Base-by-base conservation (phyloP, 495 filamentous ascomycete species). In the Friedmanniomyces simplex region DNA sequence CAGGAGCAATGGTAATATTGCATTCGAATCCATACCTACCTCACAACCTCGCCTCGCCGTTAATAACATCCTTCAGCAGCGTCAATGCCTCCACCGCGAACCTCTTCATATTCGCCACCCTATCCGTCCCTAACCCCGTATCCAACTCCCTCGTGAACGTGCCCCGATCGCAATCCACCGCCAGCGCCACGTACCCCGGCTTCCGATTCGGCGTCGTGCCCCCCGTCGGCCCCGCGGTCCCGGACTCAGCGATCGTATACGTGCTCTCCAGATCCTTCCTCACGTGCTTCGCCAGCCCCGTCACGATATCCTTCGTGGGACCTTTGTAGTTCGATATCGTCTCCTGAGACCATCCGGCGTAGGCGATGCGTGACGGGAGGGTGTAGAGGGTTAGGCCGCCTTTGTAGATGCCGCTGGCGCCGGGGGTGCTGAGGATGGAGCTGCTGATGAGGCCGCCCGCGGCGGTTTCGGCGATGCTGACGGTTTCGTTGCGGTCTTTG, bases 331-430 rank as follows among this genome's bases (percentile, higher is more conserved):
- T 58, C 37, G 74, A 66, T 7, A 77, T 66, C 52, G 69, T 63
- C n/a, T 72, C 74, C 50, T 73, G 61, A 4, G 80, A 82, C 82
- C 80, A 84, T 34, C 79, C 80, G 0, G 79, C 79, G 65, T 75
- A 84, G 24, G 75, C 74, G 24, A 82, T 68, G 60, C 81, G 77
- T 8, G 79, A 81, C 59, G 76, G 74, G 10, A 83, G 73, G 16
- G 81, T 84, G 71, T 84, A 83, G 37, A 84, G 71, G 0, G 80
- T 83, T 46, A 83, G 64, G 22, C 81, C 80, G 39, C 81, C 80
- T 64, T 76, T 77, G 69, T 81, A 84, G 59, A 79, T 73, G 1
- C 64, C 63, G 7, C 74, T 78, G 39, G 80, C 80, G 42, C 81
- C 80, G 0, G 80, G 79, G 13, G 68, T 71, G 45, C 74, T 75